Base-by-base conservation (phyloP, 495 filamentous ascomycete species). In the Schizothecium vesticola region DNA sequence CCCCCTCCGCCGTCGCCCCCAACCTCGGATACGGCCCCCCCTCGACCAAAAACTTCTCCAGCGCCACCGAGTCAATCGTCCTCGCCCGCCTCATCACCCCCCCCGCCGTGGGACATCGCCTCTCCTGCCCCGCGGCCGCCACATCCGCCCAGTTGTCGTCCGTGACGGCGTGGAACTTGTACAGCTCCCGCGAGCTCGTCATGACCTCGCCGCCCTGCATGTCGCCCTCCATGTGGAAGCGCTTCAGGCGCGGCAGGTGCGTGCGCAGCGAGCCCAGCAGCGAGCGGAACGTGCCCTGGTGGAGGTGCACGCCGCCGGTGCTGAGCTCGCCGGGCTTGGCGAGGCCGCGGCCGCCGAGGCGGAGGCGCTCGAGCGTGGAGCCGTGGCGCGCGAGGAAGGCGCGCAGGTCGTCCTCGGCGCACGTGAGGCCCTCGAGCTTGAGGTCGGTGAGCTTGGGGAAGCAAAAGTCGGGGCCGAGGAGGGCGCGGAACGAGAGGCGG, bases 151-250 rank as follows among this genome's bases (percentile, higher is more conserved):
- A 83, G 16, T 79, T 72, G 24, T 81, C 80, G 57, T 82, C 80
- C 24, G 76, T 80, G 61, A 79, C 72, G 19, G 80, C 73, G 60
- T 78, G 74, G 70, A 84, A 84, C 72, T 77, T 76, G 69, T 79
- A 83, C 22, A 76, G 68, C 70, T 84, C 82, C 63, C 80, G 72
- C 9, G 78, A 74, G 19, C 74, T 74, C 0, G 78, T 71, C 59
- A 74, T 71, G 23, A 73, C 71, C 31, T 80, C 75, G 31, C 80
- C 80, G 29, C 78, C 80, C 59, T 81, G 79, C 28, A 80, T 78
- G 56, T 82, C 81, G 19, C 82, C 82, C 59, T 84, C 81, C 63
- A 84, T 70, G 36, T 82, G 80, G 51, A 84, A 71, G 10, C 79
- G 74, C 62, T 78, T 68, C 26, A 84, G 77, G 33, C 72, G 69